Percentiles rank a stretch among this genome's conserved stretches.
Evolutionary conservation across 768 basidiomycete species (phyloP).

Genomic region (Hemileccinum rubropunctum): DNA sequence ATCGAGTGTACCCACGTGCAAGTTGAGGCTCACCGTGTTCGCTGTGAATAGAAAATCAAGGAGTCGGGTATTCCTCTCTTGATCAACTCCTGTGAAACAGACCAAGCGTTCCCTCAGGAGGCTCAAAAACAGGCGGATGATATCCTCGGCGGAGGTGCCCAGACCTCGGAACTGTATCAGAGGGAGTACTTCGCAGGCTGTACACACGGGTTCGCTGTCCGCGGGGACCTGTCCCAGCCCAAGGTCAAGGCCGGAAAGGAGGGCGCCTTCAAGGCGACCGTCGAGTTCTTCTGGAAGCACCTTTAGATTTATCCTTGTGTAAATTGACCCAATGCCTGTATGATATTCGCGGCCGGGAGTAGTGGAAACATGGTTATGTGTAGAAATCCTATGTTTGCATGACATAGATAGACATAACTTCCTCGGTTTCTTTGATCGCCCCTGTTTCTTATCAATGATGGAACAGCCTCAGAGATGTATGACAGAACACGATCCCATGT

Average conservation of each 20-base stretch:
- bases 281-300: conserved; percentile 50
- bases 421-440: not conserved
- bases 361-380: no score
- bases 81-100: conserved; percentile 62
- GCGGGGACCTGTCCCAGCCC: conserved; percentile 47
- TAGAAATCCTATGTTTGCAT: no score
- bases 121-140: conserved; percentile 44
- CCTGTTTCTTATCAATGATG: conserved; percentile 56
- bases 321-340: not conserved
- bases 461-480: conserved; percentile 86
- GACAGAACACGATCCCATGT: conserved; percentile 86
- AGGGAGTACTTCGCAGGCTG: conserved; percentile 35
- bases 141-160: conserved; percentile 45
- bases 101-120: conserved; percentile 49
- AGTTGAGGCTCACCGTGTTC: not conserved
- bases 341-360: not conserved
- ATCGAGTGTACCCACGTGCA: not conserved
- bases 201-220: conserved; percentile 55
- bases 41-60: conserved; percentile 44
- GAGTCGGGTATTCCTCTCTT: conserved; percentile 54
- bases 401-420: conserved; percentile 6
- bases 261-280: conserved; percentile 46
- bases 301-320: conserved; percentile 12
- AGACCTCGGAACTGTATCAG: conserved; percentile 40
- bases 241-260: conserved; percentile 61